Base-by-base conservation (phyloP, 305 asterid species). In the Fraxinus baroniana region DNA sequence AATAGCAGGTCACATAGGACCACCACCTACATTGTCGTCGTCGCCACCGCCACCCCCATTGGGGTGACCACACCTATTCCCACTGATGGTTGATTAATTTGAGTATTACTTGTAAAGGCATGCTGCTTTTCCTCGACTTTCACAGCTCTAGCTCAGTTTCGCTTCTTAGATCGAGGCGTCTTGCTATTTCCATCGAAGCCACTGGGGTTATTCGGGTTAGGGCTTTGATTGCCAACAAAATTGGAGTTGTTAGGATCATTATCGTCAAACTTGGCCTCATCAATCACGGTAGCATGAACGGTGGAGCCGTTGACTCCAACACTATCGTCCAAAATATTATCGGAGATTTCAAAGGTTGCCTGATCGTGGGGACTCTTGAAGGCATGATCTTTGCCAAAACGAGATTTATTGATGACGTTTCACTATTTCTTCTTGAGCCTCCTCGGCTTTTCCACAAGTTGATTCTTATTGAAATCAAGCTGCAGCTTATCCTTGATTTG, bases 331-430 rank as follows among this genome's bases (percentile, higher is more conserved):
- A 98, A 95, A 35, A 95, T 95, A 86, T 90, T 92, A 30, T 91
- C 80, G 3, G 99, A 95, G 90, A 95, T 92, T 52, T 95, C 93
- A 62, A 95, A 95, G 78, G 99, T 92, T 18, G 93, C 89, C 83
- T 93, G 97, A 76, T 95, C 99, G 41, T 95, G 99, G n/a, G 97
- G 94, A 79, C 90, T 94, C 85, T 94, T 95, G 80, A 94, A 94
- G 18, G 87, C 82, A 36, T 86, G 92, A 1, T 94, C 97, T 73
- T 95, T 95, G 1, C 98, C 98, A 10, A 96, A 75, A 39, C 90
- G 88, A 77, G 89, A 90, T 82, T 93, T 95, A 76, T 9, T 84
- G 83, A 92, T 80, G 17, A 93, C 91, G 73, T 91, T 95, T 0
- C 99, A 89, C 79, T 89, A 95, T 89, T 95, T 95, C 89, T 95